Evolutionary conservation across 345 rosid species (phyloP).

Genomic region (Lagerstroemia speciosa): DNA sequence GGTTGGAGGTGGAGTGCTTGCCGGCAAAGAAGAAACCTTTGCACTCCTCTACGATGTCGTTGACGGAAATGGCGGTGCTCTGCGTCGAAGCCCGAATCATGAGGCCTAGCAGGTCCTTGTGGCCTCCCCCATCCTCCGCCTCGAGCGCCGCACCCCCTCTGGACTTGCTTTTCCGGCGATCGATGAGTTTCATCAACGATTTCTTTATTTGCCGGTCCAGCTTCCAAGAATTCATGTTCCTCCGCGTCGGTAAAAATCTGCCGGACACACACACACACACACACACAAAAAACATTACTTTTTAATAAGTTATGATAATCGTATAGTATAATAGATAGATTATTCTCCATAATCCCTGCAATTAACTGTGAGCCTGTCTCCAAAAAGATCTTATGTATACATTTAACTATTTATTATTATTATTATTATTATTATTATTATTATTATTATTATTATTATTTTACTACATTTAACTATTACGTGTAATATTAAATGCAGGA

Average conservation of each 20-base stretch:
- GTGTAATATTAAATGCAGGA: too few relatives aligned
- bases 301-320: too few relatives aligned
- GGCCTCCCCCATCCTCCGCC: conserved; percentile 5
- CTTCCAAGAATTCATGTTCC: conserved; percentile 66
- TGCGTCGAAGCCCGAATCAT: conserved; percentile 46
- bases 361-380: too few relatives aligned
- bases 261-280: too few relatives aligned
- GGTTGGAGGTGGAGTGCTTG: conserved; percentile 71
- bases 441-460: too few relatives aligned
- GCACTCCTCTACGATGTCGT: conserved; percentile 65
- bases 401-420: too few relatives aligned
- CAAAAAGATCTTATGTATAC: too few relatives aligned
- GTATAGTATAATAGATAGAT: too few relatives aligned
- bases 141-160: background rate
- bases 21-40: conserved; percentile 93
- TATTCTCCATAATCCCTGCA: too few relatives aligned
- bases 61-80: background rate
- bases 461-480: too few relatives aligned
- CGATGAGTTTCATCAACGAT: conserved; percentile 50
- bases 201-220: conserved; percentile 55
- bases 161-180: conserved; percentile 24
- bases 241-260: conserved; percentile 66
- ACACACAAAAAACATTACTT: background rate
- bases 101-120: conserved; percentile 43
- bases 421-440: too few relatives aligned